Evolutionary conservation across 2,329 filamentous ascomycete species (phyloP), one percentile per base, ranked within the genome.

Genomic region (Colletotrichum filicis): DNA sequence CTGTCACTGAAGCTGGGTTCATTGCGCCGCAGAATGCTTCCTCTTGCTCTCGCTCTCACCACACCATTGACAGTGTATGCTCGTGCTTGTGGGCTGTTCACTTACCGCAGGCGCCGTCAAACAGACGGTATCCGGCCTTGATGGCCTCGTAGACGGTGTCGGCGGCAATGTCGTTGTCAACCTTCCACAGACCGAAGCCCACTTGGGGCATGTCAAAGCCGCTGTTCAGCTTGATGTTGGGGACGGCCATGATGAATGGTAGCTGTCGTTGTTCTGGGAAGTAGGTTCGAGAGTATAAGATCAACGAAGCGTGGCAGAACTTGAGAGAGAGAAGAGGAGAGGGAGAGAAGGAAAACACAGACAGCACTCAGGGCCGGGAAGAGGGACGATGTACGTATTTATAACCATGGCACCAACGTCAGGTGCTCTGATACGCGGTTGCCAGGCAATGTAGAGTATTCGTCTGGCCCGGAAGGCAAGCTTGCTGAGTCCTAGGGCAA

Each of bases 181-280:
- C 93, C 86, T 97, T 97, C 94, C 94, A 97, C 77, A 96, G 89
- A 73, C 92, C 92, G 81, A 94, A 94, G 82, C 92, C 92, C 76
- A 94, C 92, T 81, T 92, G 89, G 79, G 92, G 92, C 92, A 94
- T 94, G 78, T 93, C 87, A 78, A 89, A 80, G 83, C 91, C 90
- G 82, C 86, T 91, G 84, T 85, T 92, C 75, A 92, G 88, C 85
- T 91, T 92, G 82, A 92, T 85, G 73, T 83, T 89, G 68, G 85
- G 82, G 78, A 84, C 82, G 75, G 68, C 68, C 71, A 74, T 74
- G 58, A 16, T 72, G 62, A 55, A 19, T 61, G 37, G 19, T 61
- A 35, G 19, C 26, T 28, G 62, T 59, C 28, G 32, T 73, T 71
- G 22, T 56, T 28, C 30, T 56, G 32, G 6, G 12, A 8, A 35